Conservation (phyloP, 2,329 filamentous ascomycete genomes). For the Thermomyces lanuginosus region DNA sequence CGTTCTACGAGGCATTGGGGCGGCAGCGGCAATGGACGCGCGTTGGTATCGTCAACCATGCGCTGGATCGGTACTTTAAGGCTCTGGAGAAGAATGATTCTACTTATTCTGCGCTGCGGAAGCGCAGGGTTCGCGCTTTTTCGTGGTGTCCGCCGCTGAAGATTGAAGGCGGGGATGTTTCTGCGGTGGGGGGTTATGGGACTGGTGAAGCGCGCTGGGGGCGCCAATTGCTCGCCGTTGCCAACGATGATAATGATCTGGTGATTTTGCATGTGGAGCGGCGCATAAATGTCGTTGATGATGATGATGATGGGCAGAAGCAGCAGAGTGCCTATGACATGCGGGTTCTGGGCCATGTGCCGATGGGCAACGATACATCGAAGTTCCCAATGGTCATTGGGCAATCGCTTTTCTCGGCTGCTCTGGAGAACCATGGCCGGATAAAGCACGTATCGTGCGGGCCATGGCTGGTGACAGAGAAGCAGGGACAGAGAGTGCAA, state of each 20-base stretch:
- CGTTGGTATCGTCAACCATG: conserved; percentile 36
- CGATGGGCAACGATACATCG: conserved; percentile 1
- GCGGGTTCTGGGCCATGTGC: conserved; percentile 3
- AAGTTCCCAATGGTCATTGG: conserved; percentile 9
- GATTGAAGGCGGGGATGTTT: not conserved
- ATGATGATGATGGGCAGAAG: no score
- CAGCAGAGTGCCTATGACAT: no score
- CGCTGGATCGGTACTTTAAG: conserved; percentile 26
- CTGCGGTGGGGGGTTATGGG: conserved; percentile 2
- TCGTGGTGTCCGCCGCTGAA: conserved; percentile 23
- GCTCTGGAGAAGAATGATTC: not conserved
- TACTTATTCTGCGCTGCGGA: conserved; percentile 10
- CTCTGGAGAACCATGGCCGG: conserved; percentile 12
- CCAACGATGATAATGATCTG: conserved; percentile 25
- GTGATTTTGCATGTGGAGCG: conserved; percentile 15
- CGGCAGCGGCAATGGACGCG: conserved; percentile 35
- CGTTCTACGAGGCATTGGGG: conserved; percentile 38
- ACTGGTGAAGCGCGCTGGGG: conserved; percentile 16
- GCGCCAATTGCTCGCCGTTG: conserved; percentile 18
- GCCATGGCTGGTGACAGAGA: conserved; percentile 12
- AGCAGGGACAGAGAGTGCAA: not conserved
- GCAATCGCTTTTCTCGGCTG: conserved; percentile 16
- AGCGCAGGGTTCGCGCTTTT: conserved; percentile 25
- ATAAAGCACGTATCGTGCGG: conserved; percentile 17
- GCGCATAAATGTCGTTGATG: no score